Evolutionary conservation across 495 filamentous ascomycete genomes (phyloP).

Genomic region (Paragyromitra xinjiangensis): DNA sequence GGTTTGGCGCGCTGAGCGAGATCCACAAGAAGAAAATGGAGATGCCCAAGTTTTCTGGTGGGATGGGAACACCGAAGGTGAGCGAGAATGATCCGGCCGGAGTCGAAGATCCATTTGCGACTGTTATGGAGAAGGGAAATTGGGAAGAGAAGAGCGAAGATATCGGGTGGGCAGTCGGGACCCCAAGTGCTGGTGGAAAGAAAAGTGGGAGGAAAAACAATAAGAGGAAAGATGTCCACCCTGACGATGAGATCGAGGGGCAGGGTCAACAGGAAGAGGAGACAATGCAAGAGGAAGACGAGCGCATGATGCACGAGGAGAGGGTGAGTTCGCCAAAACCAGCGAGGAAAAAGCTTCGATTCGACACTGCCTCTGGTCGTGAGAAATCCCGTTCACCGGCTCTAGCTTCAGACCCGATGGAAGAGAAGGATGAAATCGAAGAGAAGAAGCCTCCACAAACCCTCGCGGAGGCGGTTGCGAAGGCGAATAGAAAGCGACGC

Average conservation of each 20-base stretch:
- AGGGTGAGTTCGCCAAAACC: conserved; percentile 12
- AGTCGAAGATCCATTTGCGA: conserved; percentile 47
- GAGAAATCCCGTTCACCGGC: conserved; percentile 1
- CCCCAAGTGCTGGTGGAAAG: neutral
- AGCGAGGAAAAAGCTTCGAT: conserved; percentile 32
- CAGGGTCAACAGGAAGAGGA: neutral
- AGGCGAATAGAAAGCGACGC: conserved; percentile 42
- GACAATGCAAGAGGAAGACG: conserved; percentile 6
- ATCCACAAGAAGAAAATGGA: conserved; percentile 41
- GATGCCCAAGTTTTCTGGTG: conserved; percentile 18
- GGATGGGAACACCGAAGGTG: conserved; percentile 41
- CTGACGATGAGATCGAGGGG: neutral
- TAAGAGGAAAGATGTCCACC: conserved; percentile 16
- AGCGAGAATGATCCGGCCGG: conserved; percentile 42
- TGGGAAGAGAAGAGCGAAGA: conserved; percentile 24
- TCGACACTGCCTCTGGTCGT: conserved; percentile 17
- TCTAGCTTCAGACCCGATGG: neutral
- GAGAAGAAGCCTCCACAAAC: conserved; percentile 15
- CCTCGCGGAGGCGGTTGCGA: conserved; percentile 32
- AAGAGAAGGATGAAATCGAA: conserved; percentile 9
- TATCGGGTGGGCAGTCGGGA: conserved; percentile 16
- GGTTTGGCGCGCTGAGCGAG: conserved; percentile 37
- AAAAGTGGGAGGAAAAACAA: conserved; percentile 24
- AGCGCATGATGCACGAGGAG: conserved; percentile 3
- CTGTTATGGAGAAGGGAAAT: conserved; percentile 7